Evolutionary conservation across 2,329 filamentous ascomycete species (phyloP).

Genomic region (Aureobasidium sp.): DNA sequence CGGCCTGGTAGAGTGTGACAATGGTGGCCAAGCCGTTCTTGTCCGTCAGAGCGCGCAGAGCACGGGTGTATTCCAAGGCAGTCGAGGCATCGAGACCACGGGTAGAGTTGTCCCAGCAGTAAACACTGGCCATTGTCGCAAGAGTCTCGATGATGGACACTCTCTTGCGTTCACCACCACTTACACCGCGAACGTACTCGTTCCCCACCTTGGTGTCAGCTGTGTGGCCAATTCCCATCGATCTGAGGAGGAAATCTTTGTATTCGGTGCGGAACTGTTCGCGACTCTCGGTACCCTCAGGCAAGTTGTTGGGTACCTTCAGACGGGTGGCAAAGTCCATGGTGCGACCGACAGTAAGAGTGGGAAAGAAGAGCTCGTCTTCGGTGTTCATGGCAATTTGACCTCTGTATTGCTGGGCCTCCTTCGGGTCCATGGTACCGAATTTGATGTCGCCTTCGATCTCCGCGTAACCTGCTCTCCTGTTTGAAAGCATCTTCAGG

Average conservation of each 20-base stretch:
- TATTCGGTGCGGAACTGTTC: constrained; percentile 41
- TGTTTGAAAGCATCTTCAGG: constrained; percentile 60
- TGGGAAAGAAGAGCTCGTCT: constrained; percentile 45
- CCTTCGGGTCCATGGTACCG: constrained; percentile 37
- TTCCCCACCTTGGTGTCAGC: constrained; percentile 59
- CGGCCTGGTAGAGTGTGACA: constrained; percentile 60
- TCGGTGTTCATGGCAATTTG: constrained; percentile 40
- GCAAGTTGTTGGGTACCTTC: constrained; percentile 38
- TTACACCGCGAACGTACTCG: constrained; percentile 56
- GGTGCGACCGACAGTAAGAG: constrained; percentile 48
- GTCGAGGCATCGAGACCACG: constrained; percentile 58
- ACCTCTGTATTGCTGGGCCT: constrained; percentile 36
- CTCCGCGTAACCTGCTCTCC: constrained; percentile 33
- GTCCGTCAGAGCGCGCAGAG: constrained; percentile 56
- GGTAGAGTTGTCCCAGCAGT: constrained; percentile 60
- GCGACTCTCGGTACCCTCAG: constrained; percentile 26
- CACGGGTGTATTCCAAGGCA: constrained; percentile 49
- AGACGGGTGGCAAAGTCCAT: constrained; percentile 47
- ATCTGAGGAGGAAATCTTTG: constrained; percentile 48
- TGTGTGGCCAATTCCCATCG: constrained; percentile 52
- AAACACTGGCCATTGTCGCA: constrained; percentile 49
- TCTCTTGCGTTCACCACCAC: constrained; percentile 59
- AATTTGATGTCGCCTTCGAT: constrained; percentile 40
- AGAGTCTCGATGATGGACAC: constrained; percentile 60
- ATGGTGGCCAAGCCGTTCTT: constrained; percentile 51